These are phyloP conservation scores for Thyridium curvatum DNA, from an alignment of 2,329 filamentous ascomycete genomes.

Conservation along the genomic window DNA sequence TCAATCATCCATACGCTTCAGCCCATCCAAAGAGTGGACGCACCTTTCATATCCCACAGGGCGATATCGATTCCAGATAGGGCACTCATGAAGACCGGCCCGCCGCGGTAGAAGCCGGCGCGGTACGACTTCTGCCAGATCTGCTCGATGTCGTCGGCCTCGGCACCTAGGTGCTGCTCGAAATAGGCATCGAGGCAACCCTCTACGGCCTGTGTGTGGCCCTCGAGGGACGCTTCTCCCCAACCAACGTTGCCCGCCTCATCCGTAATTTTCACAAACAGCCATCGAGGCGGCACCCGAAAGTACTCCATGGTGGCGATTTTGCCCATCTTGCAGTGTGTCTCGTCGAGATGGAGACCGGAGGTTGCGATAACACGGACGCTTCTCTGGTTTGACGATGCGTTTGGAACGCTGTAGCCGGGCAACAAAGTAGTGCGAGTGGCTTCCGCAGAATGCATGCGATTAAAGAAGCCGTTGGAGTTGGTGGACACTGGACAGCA, in stretches of 20 bases:
- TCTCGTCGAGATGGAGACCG: no score
- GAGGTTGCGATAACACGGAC: no score
- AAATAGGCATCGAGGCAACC: constrained; percentile 56
- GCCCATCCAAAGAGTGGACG: background rate
- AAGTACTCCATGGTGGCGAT: constrained; percentile 60
- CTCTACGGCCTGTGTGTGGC: constrained; percentile 59
- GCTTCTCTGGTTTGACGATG: no score
- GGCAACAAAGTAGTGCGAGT: no score
- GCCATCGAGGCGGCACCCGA: constrained; percentile 58
- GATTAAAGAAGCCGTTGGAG: no score
- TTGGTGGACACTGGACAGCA: background rate
- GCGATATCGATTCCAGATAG: constrained; percentile 64
- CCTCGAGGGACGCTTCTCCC: constrained; percentile 61
- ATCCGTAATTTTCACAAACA: constrained; percentile 62
- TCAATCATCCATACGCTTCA: background rate
- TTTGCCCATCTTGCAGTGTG: constrained; percentile 42
- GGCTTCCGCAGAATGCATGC: no score
- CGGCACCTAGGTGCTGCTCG: constrained; percentile 45
- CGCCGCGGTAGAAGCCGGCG: constrained; percentile 60
- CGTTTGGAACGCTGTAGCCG: no score
- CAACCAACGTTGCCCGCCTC: constrained; percentile 51
- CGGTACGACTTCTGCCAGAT: constrained; percentile 59
- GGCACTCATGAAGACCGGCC: constrained; percentile 65
- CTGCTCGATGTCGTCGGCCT: constrained; percentile 1
- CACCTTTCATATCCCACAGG: constrained; percentile 59